phyloP scores from a whole-genome alignment of 75 land plant genomes.

The Cunninghamia lanceolata region DNA sequence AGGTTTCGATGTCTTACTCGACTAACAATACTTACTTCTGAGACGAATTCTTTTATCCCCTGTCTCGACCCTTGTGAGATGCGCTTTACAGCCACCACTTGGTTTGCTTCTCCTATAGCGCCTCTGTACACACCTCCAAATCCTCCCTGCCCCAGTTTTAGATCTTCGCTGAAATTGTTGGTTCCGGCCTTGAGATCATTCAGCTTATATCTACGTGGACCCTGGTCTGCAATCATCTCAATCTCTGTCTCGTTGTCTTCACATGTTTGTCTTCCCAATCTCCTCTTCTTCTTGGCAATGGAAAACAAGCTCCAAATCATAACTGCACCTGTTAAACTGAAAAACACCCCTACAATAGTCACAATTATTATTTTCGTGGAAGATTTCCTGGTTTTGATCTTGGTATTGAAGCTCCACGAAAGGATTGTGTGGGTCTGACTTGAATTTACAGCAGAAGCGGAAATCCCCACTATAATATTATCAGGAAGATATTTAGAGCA shows the following conservation, averaged over 20 bases:
- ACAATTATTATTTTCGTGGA: background rate
- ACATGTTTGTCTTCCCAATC: constrained; percentile 7
- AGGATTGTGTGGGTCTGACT: background rate
- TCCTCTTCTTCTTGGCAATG: background rate
- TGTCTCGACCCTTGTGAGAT: constrained; percentile 30
- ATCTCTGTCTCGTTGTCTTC: constrained; percentile 9
- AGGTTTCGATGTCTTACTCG: constrained; percentile 51
- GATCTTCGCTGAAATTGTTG: constrained; percentile 30
- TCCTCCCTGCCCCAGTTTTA: constrained; percentile 63
- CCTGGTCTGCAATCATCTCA: constrained; percentile 8
- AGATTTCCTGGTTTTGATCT: background rate
- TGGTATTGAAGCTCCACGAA: background rate
- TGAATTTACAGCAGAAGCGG: background rate
- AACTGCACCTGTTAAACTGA: background rate
- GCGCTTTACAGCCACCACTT: constrained; percentile 45
- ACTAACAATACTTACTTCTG: constrained; percentile 28
- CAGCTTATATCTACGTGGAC: constrained; percentile 29
- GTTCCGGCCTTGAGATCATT: constrained; percentile 36
- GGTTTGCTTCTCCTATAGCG: constrained; percentile 1
- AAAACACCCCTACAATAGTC: background rate
- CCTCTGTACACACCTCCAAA: constrained; percentile 56
- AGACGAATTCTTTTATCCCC: constrained; percentile 37
- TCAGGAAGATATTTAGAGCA: background rate
- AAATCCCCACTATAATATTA: background rate
- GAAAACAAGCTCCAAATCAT: background rate